phyloP scores from a whole-genome alignment of 441 rosid genomes.

The Breynia disticha region DNA sequence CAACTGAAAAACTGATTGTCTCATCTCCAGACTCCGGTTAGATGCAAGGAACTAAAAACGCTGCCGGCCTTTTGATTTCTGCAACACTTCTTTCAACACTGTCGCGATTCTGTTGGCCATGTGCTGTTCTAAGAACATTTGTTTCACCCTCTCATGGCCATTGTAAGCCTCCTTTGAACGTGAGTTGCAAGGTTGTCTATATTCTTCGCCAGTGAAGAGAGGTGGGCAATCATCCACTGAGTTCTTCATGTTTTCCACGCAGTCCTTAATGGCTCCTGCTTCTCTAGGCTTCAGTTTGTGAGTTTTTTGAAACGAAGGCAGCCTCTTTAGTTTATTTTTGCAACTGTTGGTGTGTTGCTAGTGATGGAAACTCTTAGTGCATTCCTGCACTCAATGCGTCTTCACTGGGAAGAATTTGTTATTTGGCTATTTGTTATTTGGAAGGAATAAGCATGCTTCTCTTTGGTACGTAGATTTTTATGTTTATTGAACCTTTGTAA shows the following conservation, averaged over 20 bases:
- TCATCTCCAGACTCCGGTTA: too few relatives aligned
- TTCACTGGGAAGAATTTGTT: too few relatives aligned
- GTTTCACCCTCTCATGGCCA: constrained; percentile 48
- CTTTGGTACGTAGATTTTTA: too few relatives aligned
- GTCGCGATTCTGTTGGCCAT: constrained; percentile 49
- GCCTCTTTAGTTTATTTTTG: too few relatives aligned
- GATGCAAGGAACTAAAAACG: too few relatives aligned
- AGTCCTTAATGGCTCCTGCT: constrained; percentile 23
- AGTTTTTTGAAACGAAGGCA: constrained; percentile 2
- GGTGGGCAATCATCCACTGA: constrained; percentile 19
- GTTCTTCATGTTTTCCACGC: constrained; percentile 23
- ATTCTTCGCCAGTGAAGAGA: constrained; percentile 45
- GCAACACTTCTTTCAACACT: constrained; percentile 42
- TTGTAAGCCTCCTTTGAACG: constrained; percentile 52
- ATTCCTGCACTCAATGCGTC: too few relatives aligned
- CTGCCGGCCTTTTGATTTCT: constrained; percentile 20
- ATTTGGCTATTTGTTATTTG: too few relatives aligned
- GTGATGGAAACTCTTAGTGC: too few relatives aligned
- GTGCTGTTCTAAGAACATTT: constrained; percentile 46
- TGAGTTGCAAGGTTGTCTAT: constrained; percentile 54
- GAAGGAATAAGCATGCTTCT: too few relatives aligned
- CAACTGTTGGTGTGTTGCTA: too few relatives aligned
- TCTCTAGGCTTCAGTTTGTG: constrained; percentile 15
- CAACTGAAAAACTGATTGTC: too few relatives aligned
- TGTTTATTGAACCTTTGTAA: too few relatives aligned